Evolutionary conservation across 108 stramenopile genomes (phyloP).

Genomic region (Cyclostephanos tholiformis): DNA sequence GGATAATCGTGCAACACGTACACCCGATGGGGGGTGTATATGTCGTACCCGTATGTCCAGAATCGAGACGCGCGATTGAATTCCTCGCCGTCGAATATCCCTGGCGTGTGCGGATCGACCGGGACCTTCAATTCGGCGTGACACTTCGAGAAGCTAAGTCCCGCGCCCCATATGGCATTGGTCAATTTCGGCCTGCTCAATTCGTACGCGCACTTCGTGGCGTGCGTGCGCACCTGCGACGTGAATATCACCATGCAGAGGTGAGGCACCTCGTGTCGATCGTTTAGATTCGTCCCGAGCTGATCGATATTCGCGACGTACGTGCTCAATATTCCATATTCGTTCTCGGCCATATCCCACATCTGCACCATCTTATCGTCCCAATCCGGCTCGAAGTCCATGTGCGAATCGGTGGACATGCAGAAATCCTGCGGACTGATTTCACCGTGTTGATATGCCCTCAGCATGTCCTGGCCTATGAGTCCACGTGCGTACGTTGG

Average conservation of each 20-base stretch:
- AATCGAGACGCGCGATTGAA: conserved; percentile 79
- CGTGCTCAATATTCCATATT: conserved; percentile 87
- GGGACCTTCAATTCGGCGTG: conserved; percentile 90
- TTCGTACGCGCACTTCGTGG: conserved; percentile 64
- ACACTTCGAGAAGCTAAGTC: conserved; percentile 77
- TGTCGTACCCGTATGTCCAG: conserved; percentile 93
- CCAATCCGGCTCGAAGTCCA: conserved; percentile 77
- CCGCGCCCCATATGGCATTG: conserved; percentile 88
- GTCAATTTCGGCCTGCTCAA: conserved; percentile 77
- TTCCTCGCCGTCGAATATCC: conserved; percentile 94
- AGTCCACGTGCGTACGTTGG: conserved; percentile 55
- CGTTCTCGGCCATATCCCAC: conserved; percentile 83
- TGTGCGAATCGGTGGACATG: conserved; percentile 88
- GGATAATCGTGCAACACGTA: conserved; percentile 89
- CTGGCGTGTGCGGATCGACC: conserved; percentile 84
- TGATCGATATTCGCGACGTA: conserved; percentile 80
- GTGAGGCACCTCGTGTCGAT: conserved; percentile 72
- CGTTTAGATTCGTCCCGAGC: conserved; percentile 53
- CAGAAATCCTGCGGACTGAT: conserved; percentile 83
- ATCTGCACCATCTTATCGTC: conserved; percentile 69
- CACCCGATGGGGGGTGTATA: conserved; percentile 84
- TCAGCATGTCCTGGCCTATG: conserved; percentile 38
- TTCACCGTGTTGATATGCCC: conserved; percentile 32
- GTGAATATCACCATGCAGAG: conserved; percentile 79
- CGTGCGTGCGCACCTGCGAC: conserved; percentile 67